A percentile compares a stretch with the other conserved stretches of the same genome.
phyloP scores from a whole-genome alignment of 805 yeast genomes.

The Saccharomyces eubayanus region DNA sequence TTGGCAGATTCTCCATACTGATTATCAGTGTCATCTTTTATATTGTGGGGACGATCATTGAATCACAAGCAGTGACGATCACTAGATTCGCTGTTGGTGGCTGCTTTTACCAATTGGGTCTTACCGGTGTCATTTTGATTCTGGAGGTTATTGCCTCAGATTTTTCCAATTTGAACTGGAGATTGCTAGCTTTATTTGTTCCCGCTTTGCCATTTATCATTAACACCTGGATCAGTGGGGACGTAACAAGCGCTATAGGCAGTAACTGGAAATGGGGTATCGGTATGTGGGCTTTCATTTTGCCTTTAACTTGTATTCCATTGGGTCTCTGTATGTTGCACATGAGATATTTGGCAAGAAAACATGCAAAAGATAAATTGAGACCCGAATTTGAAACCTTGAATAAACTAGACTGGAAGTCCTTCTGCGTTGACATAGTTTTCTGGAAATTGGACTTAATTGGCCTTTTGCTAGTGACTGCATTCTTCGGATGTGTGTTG shows the following conservation, averaged over 20 bases:
- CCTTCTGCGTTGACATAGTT: constrained; percentile 29
- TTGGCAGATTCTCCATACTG: constrained; percentile 45
- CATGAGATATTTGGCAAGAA: constrained; percentile 40
- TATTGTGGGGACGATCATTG: constrained; percentile 46
- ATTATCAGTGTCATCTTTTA: constrained; percentile 40
- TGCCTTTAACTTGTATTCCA: constrained; percentile 46
- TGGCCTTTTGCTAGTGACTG: constrained; percentile 48
- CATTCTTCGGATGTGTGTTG: constrained; percentile 52
- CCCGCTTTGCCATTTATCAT: constrained; percentile 63
- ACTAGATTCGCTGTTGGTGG: constrained; percentile 50
- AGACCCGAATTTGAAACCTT: constrained; percentile 25
- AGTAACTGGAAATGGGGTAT: constrained; percentile 45
- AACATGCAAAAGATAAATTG: constrained; percentile 32
- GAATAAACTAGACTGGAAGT: constrained; percentile 10
- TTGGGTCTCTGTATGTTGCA: constrained; percentile 38
- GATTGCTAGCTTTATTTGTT: constrained; percentile 49
- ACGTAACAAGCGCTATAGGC: constrained; percentile 35
- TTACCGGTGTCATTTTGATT: constrained; percentile 48
- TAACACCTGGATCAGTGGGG: constrained; percentile 64
- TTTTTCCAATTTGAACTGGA: constrained; percentile 55
- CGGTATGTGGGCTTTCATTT: constrained; percentile 53
- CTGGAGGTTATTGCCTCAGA: constrained; percentile 53
- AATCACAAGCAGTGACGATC: constrained; percentile 45
- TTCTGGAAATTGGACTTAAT: constrained; percentile 57
- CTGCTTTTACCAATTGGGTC: constrained; percentile 41